Conservation (phyloP, 1,139 yeast genomes). For the Yamadazyma jaroonii region DNA sequence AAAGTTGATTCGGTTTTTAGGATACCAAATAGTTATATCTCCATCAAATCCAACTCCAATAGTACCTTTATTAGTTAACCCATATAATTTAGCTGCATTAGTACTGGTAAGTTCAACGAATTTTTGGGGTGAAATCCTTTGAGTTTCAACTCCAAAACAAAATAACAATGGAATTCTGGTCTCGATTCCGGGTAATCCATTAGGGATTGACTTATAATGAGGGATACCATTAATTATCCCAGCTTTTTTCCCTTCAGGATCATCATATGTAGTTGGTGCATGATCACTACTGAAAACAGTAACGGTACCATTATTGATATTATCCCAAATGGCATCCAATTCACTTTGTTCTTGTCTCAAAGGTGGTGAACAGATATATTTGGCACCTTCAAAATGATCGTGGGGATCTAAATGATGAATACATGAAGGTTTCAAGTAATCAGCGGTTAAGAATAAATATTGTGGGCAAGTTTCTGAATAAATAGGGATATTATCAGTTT, state of each 20-base stretch:
- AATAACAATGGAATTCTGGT: slow-evolving; percentile 42
- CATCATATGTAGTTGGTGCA: slow-evolving; percentile 42
- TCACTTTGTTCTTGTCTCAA: slow-evolving; percentile 34
- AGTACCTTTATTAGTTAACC: slow-evolving; percentile 33
- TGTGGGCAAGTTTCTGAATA: slow-evolving; percentile 52
- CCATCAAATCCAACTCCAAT: slow-evolving; percentile 43
- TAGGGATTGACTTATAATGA: slow-evolving; percentile 40
- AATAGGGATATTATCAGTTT: slow-evolving; percentile 34
- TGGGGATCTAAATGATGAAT: slow-evolving; percentile 22
- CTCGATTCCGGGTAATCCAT: slow-evolving; percentile 46
- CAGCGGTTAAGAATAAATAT: slow-evolving; percentile 39
- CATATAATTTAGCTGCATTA: slow-evolving; percentile 44
- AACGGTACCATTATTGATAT: slow-evolving; percentile 43
- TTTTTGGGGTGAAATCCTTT: slow-evolving; percentile 36
- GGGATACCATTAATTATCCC: slow-evolving; percentile 31
- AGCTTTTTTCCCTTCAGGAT: slow-evolving; percentile 32
- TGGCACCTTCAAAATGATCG: slow-evolving; percentile 41
- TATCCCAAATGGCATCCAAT: slow-evolving; percentile 43
- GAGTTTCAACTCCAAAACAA: slow-evolving; percentile 40
- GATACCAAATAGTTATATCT: slow-evolving; percentile 43
- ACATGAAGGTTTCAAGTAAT: slow-evolving; percentile 25
- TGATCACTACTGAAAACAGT: slow-evolving; percentile 47
- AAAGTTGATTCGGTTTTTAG: slow-evolving; percentile 26
- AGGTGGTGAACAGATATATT: slow-evolving; percentile 49
- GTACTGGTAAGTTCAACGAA: slow-evolving; percentile 42